Base-by-base conservation (phyloP, 805 yeast species). In the Lipomyces yamadae region DNA sequence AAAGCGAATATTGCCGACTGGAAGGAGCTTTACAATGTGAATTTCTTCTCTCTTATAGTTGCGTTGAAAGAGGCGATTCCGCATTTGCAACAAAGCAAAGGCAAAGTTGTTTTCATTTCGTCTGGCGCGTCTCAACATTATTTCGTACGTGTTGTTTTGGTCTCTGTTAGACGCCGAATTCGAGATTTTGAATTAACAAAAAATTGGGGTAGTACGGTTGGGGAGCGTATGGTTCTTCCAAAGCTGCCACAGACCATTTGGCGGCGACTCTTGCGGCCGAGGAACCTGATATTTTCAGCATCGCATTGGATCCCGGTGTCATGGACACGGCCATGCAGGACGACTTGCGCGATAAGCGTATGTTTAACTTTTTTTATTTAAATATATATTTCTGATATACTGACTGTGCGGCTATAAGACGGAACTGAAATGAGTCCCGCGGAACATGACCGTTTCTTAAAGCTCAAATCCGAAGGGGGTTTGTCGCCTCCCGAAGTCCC, bases 231-330 rank as follows among this genome's bases (percentile, higher is more conserved):
- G 97, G 97, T 0, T 80, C 93, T 3, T 88, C 97, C 5, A 94
- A 94, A 77, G 97, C 98, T 0, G 97, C 98, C 0, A 75, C 94
- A 60, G 92, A 94, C 76, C 92, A 88, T 73, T 83, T 92, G 61
- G 87, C 91, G 5, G 74, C 79, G 58, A 85, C 90, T 13, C 76
- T 94, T 15, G 88, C 91, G 0, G 80, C 79, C 4, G 97, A 92
- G 73, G 92, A 90, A 75, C 79, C 82, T 0, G 81, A 79, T 0
- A 78, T 92, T n/a, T 77, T 79, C 45, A 81, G 89, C 2, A 79
- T 92, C 10, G 82, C 97, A 0, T 83, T 95, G 32, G 97, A 97
- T 0, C 98, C 98, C 0, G 98, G 99, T 3, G 96, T 92, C 1
- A 98, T 95, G 1, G 91, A 91, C 75, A 94, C 99, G 0, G 81